Percentiles rank a stretch among this genome's conserved stretches.
Evolutionary conservation across 2,329 filamentous ascomycete genomes (phyloP).

Genomic region (Aspergillus brunneoviolaceus): DNA sequence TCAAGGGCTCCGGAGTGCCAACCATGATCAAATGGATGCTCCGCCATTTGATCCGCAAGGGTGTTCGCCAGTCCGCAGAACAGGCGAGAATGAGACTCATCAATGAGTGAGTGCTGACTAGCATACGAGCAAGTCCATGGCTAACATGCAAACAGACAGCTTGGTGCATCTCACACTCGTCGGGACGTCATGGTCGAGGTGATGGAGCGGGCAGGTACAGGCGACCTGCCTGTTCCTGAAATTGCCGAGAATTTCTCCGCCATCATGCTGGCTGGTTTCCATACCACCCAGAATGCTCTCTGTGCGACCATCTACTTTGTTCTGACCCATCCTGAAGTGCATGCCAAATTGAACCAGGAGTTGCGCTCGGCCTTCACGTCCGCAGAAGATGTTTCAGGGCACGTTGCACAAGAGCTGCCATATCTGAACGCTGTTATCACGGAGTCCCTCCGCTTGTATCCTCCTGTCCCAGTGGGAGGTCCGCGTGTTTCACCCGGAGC

Average conservation of each 20-base stretch:
- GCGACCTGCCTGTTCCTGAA: slow-evolving; percentile 20
- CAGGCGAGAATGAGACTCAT: slow-evolving; percentile 27
- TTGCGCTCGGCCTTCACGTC: slow-evolving; percentile 19
- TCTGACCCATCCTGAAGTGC: slow-evolving; percentile 23
- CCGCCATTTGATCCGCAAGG: slow-evolving; percentile 26
- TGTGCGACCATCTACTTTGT: slow-evolving; percentile 29
- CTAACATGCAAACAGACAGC: slow-evolving; percentile 16
- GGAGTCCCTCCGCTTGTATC: slow-evolving; percentile 33
- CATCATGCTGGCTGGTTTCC: slow-evolving; percentile 30
- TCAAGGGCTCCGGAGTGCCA: slow-evolving; percentile 26
- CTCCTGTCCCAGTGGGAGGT: slow-evolving; percentile 30
- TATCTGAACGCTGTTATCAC: slow-evolving; percentile 34
- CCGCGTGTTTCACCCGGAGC: slow-evolving; percentile 29
- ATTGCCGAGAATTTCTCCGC: slow-evolving; percentile 30
- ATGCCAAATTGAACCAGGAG: slow-evolving; percentile 19
- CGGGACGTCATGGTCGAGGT: slow-evolving; percentile 31
- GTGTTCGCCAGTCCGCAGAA: slow-evolving; percentile 21
- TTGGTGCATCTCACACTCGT: slow-evolving; percentile 21
- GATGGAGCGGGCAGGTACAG: slow-evolving; percentile 20
- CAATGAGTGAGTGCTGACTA: slow-evolving; percentile 18
- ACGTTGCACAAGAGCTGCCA: slow-evolving; percentile 20
- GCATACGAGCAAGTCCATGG: background rate
- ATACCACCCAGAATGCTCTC: slow-evolving; percentile 28
- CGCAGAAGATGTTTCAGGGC: slow-evolving; percentile 20
- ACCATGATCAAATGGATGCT: slow-evolving; percentile 29